Evolutionary conservation across 2,329 filamentous ascomycete genomes (phyloP), one percentile per base, ranked within the genome.

Genomic region (Sporothrix inflata): DNA sequence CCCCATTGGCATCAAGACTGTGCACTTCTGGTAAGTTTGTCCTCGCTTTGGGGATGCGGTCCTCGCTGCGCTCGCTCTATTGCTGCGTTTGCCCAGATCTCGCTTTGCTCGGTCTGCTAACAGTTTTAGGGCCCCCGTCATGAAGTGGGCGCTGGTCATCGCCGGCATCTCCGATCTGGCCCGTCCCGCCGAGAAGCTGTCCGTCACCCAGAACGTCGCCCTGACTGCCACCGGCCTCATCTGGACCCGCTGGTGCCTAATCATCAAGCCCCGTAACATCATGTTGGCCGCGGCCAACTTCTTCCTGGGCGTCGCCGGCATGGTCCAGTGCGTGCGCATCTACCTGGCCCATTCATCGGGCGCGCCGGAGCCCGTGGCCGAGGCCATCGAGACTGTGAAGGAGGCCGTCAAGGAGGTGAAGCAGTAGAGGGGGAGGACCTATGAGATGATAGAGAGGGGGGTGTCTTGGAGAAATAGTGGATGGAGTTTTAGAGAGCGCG

Each of bases 231-330:
- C 96, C 11, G 96, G 96, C 76, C 84, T 92, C 76, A 99, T 99
- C 87, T 99, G 96, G 96, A 99, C 96, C 61, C 90, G 96, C 77
- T 99, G 96, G 96, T 99, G 96, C 87, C 87, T 98, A 80, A 92
- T 99, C 82, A 99, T 99, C 84, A 94, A 90, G 83, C 96, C 96
- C 72, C 90, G 90, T 83, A 99, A 99, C 87, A 85, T 94, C 79
- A 91, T 98, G 91, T 90, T 99, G 73, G 96, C 96, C 74, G 90
- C 94, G 71, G 96, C 98, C 81, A 99, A 99, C 89, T 98, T 98
- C 89, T 97, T 98, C 88, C 92, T 99, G 78, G 95, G 92, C 78
- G 84, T 91, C 76, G 94, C 98, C 75, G 96, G 96, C 78, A 84
- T 93, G 73, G 87, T 93, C 76, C 96, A 99, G 86, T 87, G 93